These are phyloP conservation scores for Diaporthe destruens DNA, from an alignment of 2,329 filamentous ascomycete genomes.

Conservation along the genomic window DNA sequence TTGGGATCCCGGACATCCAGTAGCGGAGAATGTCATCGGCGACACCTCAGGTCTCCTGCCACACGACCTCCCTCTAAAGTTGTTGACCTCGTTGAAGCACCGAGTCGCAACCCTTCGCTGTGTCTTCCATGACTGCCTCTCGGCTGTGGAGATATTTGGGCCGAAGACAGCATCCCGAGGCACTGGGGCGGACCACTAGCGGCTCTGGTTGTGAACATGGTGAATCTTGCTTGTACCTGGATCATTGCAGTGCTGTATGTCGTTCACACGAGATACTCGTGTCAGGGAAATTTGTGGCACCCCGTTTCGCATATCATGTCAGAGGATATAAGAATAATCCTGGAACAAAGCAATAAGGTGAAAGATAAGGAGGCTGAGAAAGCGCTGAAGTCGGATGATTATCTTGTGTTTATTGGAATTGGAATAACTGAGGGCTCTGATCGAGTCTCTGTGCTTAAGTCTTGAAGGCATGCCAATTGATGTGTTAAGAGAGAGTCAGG, in stretches of 20 bases:
- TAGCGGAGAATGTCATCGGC: too few relatives aligned
- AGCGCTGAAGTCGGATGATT: background rate
- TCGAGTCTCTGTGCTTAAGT: background rate
- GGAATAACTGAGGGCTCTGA: background rate
- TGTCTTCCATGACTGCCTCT: too few relatives aligned
- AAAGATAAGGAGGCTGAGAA: background rate
- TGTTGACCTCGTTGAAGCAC: too few relatives aligned
- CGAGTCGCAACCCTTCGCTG: too few relatives aligned
- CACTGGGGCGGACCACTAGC: background rate
- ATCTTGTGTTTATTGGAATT: background rate
- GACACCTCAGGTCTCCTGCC: too few relatives aligned
- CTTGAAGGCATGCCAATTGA: too few relatives aligned
- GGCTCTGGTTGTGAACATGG: background rate
- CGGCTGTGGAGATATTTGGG: too few relatives aligned
- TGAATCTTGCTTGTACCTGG: background rate
- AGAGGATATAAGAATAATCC: background rate
- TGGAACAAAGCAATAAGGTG: background rate
- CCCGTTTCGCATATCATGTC: background rate
- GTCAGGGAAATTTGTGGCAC: constrained; percentile 13
- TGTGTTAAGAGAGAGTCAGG: too few relatives aligned
- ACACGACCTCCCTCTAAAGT: too few relatives aligned
- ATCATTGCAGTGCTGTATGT: background rate
- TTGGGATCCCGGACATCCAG: too few relatives aligned
- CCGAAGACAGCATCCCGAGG: too few relatives aligned
- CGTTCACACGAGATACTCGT: background rate